Evolutionary conservation across 2,329 filamentous ascomycete genomes (phyloP).

Genomic region (Onygenales sp.): DNA sequence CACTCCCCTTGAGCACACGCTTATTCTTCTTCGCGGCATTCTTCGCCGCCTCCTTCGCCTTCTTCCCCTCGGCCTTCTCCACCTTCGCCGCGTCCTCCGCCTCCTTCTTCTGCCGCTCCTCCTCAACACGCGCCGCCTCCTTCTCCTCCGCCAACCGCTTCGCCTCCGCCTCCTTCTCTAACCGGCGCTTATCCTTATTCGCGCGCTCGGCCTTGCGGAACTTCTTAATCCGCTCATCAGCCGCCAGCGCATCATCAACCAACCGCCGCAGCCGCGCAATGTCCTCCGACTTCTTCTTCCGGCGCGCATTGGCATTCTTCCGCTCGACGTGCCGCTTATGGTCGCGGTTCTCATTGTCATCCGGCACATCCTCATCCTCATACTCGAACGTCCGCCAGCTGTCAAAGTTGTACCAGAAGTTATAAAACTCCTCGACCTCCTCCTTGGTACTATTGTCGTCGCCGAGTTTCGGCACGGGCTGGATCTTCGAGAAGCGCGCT

Average conservation of each 20-base stretch:
- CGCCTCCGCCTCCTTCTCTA: slow-evolving; percentile 85
- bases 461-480: slow-evolving; percentile 81
- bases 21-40: slow-evolving; percentile 99
- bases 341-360: slow-evolving; percentile 97
- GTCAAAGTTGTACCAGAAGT: slow-evolving; percentile 99
- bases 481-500: slow-evolving; percentile 80
- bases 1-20: slow-evolving; percentile 83
- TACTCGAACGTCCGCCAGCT: slow-evolving; percentile 98
- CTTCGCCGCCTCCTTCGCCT: slow-evolving; percentile 97
- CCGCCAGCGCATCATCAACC: slow-evolving; percentile 73
- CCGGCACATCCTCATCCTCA: slow-evolving; percentile 95
- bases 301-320: slow-evolving; percentile 94
- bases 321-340: slow-evolving; percentile 97
- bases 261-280: slow-evolving; percentile 80
- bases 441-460: slow-evolving; percentile 76
- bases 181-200: slow-evolving; percentile 88
- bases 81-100: slow-evolving; percentile 80
- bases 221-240: slow-evolving; percentile 92
- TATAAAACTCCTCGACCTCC: slow-evolving; percentile 92
- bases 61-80: slow-evolving; percentile 76
- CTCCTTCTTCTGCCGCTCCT: slow-evolving; percentile 68
- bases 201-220: slow-evolving; percentile 90
- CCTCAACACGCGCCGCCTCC: slow-evolving; percentile 71
- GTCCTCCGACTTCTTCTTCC: slow-evolving; percentile 99
- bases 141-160: slow-evolving; percentile 82